Evolutionary conservation across 441 rosid species (phyloP).

Genomic region (Isatis lusitanica): DNA sequence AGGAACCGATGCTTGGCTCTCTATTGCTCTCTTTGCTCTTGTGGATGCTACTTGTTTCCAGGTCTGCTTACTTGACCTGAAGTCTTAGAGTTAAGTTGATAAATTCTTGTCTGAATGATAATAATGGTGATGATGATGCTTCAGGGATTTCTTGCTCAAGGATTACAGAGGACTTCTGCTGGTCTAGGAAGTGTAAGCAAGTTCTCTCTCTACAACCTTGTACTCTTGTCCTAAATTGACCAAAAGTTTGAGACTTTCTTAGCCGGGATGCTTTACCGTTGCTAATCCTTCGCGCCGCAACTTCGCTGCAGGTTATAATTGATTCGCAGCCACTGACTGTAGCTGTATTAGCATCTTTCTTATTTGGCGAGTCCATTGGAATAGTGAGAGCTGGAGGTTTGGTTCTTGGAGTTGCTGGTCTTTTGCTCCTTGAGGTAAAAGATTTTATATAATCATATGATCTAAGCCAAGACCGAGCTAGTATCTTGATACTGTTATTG

Average conservation of each 20-base stretch:
- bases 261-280: not conserved
- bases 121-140: slow-evolving; percentile 19
- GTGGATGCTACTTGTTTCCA: slow-evolving; percentile 86
- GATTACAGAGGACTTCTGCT: slow-evolving; percentile 86
- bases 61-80: slow-evolving; percentile 39
- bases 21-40: slow-evolving; percentile 75
- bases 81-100: not conserved
- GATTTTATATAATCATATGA: not conserved
- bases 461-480: slow-evolving; percentile 15
- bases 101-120: not conserved
- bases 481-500: not conserved
- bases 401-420: slow-evolving; percentile 78
- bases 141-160: slow-evolving; percentile 91
- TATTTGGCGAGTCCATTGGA: slow-evolving; percentile 87
- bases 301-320: slow-evolving; percentile 68
- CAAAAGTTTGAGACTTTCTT: not conserved
- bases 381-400: slow-evolving; percentile 79
- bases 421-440: slow-evolving; percentile 81
- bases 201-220: slow-evolving; percentile 6
- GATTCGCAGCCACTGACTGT: slow-evolving; percentile 93
- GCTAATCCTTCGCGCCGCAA: not conserved
- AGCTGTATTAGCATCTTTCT: slow-evolving; percentile 76
- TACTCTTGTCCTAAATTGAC: not conserved
- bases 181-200: slow-evolving; percentile 87
- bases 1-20: slow-evolving; percentile 72